Evolutionary conservation across 225 moss, liverwort and hornwort species (phyloP).

Genomic region (Pseudisothecium myosuroides): DNA sequence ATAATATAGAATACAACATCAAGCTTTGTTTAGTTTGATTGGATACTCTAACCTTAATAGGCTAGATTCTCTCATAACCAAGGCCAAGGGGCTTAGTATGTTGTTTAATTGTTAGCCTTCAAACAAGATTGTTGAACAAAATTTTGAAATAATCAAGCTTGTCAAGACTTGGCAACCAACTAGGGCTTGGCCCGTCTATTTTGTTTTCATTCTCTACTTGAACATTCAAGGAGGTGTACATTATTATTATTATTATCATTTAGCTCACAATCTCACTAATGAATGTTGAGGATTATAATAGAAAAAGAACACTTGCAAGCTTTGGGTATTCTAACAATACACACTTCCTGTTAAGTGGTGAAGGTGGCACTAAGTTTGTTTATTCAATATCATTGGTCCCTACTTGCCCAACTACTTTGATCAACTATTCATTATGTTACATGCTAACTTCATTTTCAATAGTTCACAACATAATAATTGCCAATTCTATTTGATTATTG

Average conservation of each 20-base stretch:
- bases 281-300: neutral
- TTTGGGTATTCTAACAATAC: neutral
- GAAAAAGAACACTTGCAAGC: neutral
- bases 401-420: neutral
- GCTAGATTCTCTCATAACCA: neutral
- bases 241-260: neutral
- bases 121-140: neutral
- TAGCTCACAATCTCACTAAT: neutral
- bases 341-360: neutral
- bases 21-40: neutral
- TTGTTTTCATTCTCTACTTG: neutral
- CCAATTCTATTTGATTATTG: neutral
- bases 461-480: neutral
- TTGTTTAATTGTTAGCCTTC: neutral
- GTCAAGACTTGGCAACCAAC: neutral
- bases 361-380: neutral
- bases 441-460: neutral
- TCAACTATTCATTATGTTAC: neutral
- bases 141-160: neutral
- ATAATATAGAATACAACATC: neutral
- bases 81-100: rapidly evolving
- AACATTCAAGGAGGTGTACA: neutral
- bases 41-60: neutral
- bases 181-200: neutral
- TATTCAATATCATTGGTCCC: neutral